Conservation (phyloP, 345 rosid genomes). For the Reutealis trisperma region DNA sequence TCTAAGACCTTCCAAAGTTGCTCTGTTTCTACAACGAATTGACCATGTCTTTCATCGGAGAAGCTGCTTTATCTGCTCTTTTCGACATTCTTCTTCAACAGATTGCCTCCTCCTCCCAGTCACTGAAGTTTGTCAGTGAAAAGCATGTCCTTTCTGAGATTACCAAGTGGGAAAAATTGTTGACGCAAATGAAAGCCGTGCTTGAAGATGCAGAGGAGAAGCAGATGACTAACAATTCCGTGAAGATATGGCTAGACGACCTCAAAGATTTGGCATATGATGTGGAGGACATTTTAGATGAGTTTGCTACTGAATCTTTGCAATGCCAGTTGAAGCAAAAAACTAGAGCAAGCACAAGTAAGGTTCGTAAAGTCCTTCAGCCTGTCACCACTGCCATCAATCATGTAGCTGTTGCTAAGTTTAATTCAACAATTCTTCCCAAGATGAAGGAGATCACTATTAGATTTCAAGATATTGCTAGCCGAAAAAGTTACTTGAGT, state of each 20-base stretch:
- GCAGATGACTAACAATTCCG: conserved; percentile 8
- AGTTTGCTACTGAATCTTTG: conserved; percentile 11
- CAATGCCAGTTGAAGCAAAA: not conserved
- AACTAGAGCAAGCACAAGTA: not conserved
- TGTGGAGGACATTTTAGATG: conserved; percentile 25
- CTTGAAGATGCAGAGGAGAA: conserved; percentile 25
- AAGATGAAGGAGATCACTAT: not conserved
- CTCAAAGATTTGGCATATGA: conserved; percentile 26
- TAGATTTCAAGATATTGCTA: not conserved
- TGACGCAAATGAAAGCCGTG: not conserved
- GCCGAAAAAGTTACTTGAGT: not conserved
- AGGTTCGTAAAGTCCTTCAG: not conserved
- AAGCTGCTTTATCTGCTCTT: too few species aligned
- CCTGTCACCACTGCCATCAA: not conserved
- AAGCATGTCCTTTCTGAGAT: not conserved
- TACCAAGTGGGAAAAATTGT: not conserved
- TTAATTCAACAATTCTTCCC: not conserved
- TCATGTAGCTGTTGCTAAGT: not conserved
- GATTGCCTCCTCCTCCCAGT: too few species aligned
- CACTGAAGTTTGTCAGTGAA: not conserved
- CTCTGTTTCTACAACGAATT: too few species aligned
- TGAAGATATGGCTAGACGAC: conserved; percentile 19
- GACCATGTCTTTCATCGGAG: too few species aligned
- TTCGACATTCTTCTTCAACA: too few species aligned
- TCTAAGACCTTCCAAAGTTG: too few species aligned